Percentiles rank a stretch among this genome's conserved stretches.
Evolutionary conservation across 2,329 filamentous ascomycete genomes (phyloP).

Genomic region (Aspergillus floridensis): DNA sequence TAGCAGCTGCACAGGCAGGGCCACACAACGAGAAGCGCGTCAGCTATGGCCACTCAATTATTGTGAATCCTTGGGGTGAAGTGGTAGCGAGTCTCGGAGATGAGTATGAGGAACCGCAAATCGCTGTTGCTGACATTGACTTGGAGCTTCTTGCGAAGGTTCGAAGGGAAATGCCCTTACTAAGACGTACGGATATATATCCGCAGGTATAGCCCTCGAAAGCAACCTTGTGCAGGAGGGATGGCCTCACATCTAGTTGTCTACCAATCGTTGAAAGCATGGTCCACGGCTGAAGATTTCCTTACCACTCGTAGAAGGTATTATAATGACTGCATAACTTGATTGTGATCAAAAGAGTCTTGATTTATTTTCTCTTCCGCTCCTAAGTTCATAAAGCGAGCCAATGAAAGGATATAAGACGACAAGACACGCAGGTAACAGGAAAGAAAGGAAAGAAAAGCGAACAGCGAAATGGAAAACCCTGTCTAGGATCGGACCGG

Average conservation of each 20-base stretch:
- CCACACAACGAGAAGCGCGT: constrained; percentile 70
- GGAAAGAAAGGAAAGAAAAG: constrained; percentile 24
- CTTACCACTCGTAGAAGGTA: not conserved
- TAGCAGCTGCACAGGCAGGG: constrained; percentile 82
- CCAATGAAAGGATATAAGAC: constrained; percentile 18
- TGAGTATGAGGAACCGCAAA: constrained; percentile 44
- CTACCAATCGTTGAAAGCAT: not conserved
- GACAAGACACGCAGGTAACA: constrained; percentile 23
- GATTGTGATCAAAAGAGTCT: not conserved
- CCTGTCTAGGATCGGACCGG: constrained; percentile 35
- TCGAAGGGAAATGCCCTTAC: constrained; percentile 56
- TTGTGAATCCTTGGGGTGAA: constrained; percentile 82
- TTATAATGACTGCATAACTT: not conserved
- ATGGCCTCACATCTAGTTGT: not conserved
- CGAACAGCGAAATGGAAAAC: constrained; percentile 28
- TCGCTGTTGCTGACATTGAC: constrained; percentile 55
- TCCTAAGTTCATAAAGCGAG: constrained; percentile 12
- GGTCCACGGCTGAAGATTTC: not conserved
- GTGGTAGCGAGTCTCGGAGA: constrained; percentile 63
- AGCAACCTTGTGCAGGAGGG: not conserved
- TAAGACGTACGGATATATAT: constrained; percentile 54
- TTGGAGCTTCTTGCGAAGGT: constrained; percentile 51
- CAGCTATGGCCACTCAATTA: constrained; percentile 83
- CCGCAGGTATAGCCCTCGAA: constrained; percentile 39
- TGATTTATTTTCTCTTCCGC: constrained; percentile 12